Evolutionary conservation across 345 rosid genomes (phyloP).

Genomic region (Diplotaxis tenuifolia): DNA sequence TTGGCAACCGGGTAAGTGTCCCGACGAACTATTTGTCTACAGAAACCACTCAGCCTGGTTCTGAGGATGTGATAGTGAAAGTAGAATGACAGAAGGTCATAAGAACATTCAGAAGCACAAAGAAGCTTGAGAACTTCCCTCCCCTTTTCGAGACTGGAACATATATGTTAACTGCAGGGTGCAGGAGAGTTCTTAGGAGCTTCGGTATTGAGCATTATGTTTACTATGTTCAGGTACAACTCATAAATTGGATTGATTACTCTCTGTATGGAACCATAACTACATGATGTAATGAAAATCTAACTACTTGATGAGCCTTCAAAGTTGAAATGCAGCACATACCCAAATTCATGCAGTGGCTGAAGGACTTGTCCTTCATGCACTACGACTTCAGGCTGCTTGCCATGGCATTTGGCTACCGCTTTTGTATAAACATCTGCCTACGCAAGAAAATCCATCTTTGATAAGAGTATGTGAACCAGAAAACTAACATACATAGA

Average conservation of each 20-base stretch:
- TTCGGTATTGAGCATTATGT: too few relatives aligned
- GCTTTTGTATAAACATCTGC: too few relatives aligned
- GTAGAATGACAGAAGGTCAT: conserved; percentile 36
- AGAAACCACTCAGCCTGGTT: conserved; percentile 40
- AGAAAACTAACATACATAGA: neutral
- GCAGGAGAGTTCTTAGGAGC: too few relatives aligned
- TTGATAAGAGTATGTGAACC: conserved; percentile 32
- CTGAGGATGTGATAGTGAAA: conserved; percentile 54
- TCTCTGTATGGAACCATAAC: conserved; percentile 25
- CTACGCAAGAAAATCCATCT: conserved; percentile 67
- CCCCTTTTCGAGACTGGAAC: too few relatives aligned
- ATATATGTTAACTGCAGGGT: too few relatives aligned
- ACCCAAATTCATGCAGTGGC: conserved; percentile 76
- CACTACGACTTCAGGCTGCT: conserved; percentile 55
- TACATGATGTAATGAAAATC: neutral
- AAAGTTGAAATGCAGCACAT: conserved; percentile 96
- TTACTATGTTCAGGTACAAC: conserved; percentile 13
- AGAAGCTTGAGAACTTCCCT: too few relatives aligned
- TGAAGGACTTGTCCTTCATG: conserved; percentile 75
- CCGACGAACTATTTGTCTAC: conserved; percentile 54
- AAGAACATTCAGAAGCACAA: too few relatives aligned
- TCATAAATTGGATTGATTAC: conserved; percentile 50
- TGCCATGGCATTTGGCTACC: too few relatives aligned
- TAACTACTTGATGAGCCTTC: neutral
- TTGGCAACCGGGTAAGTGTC: conserved; percentile 91